Evolutionary conservation across 768 basidiomycete species (phyloP), one percentile per base, ranked within the genome.

Genomic region (Phylloporus sp.): DNA sequence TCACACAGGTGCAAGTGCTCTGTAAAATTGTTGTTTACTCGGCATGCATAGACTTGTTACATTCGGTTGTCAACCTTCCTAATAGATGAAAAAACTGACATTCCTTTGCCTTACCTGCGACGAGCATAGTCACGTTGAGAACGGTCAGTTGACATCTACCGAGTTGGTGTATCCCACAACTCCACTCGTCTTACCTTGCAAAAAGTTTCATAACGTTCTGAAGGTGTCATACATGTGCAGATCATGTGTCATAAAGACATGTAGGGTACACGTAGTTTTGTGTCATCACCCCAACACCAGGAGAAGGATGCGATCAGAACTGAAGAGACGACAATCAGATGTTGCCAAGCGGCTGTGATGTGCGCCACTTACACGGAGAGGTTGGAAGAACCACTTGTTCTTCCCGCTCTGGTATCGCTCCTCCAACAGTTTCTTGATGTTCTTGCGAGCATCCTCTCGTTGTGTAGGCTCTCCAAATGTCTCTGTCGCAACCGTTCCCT

Each of bases 391-490:
- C 94, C 94, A 98, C 71, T 84, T 84, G 83, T 96, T 97, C 82
- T 95, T 94, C 50, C 96, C 96, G 42, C 75, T 71, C 39, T 77
- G 77, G 81, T 98, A 96, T 49, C 94, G 79, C 64, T 98, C 94
- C 81, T 98, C 96, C 44, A 99, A 72, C 68, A 90, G 68, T 74
- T 95, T 96, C 82, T 96, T 97, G 70, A 98, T 81, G 57, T 75
- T 82, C 80, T 97, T 97, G 76, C 95, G 96, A 38, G 91, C 80
- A 57, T 93, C 82, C 74, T 93, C 90, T 55, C 95, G 84, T 69
- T 95, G 90, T 60, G 92, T 79, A 44, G 90, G 88, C 78, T 99
- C 94, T 76, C 95, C 94, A 85, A 98, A 97, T 51, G 93, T 95
- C 46, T 98, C 95, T 38, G 76, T 65, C 21, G 79, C 73, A 44